Conservation (phyloP, 805 yeast genomes). For the Candida maltosa region DNA sequence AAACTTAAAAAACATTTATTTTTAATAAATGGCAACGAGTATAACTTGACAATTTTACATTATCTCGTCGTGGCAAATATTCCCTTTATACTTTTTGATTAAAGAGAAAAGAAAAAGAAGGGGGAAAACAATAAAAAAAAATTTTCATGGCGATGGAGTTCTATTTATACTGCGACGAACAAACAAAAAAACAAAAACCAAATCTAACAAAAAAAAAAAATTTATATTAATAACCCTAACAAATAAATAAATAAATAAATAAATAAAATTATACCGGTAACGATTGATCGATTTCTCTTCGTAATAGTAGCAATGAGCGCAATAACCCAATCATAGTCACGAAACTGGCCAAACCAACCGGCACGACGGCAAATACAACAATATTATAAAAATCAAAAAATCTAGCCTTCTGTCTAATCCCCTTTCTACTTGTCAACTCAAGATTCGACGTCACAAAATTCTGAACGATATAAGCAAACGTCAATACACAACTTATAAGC, state of each 20-base stretch:
- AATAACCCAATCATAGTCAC: constrained; percentile 84
- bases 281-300: constrained; percentile 51
- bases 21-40: constrained; percentile 58
- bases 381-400: constrained; percentile 85
- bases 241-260: too few relatives aligned
- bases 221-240: too few relatives aligned
- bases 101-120: constrained; percentile 17
- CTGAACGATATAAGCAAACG: constrained; percentile 78
- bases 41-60: constrained; percentile 56
- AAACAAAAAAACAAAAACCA: too few relatives aligned
- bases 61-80: constrained; percentile 68
- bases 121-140: constrained; percentile 4
- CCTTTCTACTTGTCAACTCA: constrained; percentile 33
- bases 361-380: constrained; percentile 96
- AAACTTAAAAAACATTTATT: constrained; percentile 34
- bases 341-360: constrained; percentile 92
- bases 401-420: constrained; percentile 41
- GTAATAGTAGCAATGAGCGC: constrained; percentile 68
- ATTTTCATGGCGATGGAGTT: neutral
- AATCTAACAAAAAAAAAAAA: too few relatives aligned
- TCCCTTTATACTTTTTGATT: constrained; percentile 63
- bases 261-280: too few relatives aligned
- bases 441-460: constrained; percentile 82
- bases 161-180: too few relatives aligned
- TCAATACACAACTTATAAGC: constrained; percentile 77